Conservation (phyloP, 805 yeast genomes). For the Debaryomyces castellii region DNA sequence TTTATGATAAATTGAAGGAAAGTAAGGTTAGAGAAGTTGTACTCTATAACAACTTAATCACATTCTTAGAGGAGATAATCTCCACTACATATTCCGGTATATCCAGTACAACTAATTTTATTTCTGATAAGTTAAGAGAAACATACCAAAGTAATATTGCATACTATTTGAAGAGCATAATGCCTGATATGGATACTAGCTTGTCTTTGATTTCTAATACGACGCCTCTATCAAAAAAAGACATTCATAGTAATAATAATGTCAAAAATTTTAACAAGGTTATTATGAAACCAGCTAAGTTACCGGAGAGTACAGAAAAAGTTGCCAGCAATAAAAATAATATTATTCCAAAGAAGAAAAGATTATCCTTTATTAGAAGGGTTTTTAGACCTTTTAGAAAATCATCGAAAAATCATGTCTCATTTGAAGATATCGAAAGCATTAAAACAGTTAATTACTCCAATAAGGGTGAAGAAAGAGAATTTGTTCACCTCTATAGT, state of each 20-base stretch:
- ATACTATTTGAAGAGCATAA: neutral
- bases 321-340: neutral
- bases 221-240: neutral
- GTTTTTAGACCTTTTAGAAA: slow-evolving; percentile 2
- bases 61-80: slow-evolving; percentile 20
- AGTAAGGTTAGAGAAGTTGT: slow-evolving; percentile 22
- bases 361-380: neutral
- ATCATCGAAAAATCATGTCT: neutral
- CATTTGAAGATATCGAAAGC: slow-evolving; percentile 8
- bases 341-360: neutral
- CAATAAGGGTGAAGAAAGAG: slow-evolving; percentile 23
- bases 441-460: slow-evolving; percentile 14
- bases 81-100: slow-evolving; percentile 1
- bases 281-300: neutral
- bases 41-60: slow-evolving; percentile 17
- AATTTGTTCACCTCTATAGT: slow-evolving; percentile 18
- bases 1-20: slow-evolving; percentile 12
- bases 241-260: neutral
- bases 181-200: neutral
- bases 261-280: neutral
- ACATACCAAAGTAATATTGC: neutral
- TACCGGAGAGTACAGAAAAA: neutral
- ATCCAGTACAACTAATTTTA: neutral
- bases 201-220: neutral
- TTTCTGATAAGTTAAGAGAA: neutral